Conservation (phyloP, 169 alveolate genomes). For the Plasmodium vinckei region DNA sequence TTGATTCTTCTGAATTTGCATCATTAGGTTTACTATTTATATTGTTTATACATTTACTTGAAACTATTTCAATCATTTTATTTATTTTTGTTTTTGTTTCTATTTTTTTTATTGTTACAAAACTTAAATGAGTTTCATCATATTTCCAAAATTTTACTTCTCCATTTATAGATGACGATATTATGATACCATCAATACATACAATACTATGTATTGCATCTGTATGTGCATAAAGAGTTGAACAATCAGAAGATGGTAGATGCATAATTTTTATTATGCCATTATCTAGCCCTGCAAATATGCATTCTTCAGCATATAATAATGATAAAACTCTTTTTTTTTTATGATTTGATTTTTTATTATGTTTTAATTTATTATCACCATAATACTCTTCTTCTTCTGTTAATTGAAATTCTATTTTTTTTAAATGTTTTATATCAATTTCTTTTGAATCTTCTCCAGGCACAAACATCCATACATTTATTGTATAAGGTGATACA, state of each 20-base stretch:
- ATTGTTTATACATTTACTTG: conserved; percentile 16
- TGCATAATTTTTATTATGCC: conserved; percentile 73
- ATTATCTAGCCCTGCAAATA: conserved; percentile 75
- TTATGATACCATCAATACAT: conserved; percentile 72
- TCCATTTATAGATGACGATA: conserved; percentile 66
- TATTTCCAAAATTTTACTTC: conserved; percentile 78
- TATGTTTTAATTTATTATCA: conserved; percentile 43
- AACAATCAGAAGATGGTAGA: conserved; percentile 75
- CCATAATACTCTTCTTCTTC: conserved; percentile 65
- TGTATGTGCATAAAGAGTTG: conserved; percentile 72
- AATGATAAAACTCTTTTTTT: conserved; percentile 63
- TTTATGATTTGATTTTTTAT: conserved; percentile 46
- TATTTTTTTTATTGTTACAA: conserved; percentile 58
- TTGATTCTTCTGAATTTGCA: conserved; percentile 9
- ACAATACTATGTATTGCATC: conserved; percentile 72
- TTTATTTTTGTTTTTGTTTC: conserved; percentile 72
- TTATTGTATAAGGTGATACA: conserved; percentile 58
- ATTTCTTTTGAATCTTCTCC: conserved; percentile 76
- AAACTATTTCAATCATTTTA: conserved; percentile 72
- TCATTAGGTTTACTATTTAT: conserved; percentile 6
- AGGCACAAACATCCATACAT: conserved; percentile 76
- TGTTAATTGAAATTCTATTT: conserved; percentile 72
- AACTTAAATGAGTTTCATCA: conserved; percentile 48
- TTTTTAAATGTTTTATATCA: conserved; percentile 69
- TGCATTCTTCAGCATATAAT: conserved; percentile 77